Evolutionary conservation across 768 basidiomycete genomes (phyloP), one percentile per base, ranked within the genome.

Genomic region (Epithele typhae): DNA sequence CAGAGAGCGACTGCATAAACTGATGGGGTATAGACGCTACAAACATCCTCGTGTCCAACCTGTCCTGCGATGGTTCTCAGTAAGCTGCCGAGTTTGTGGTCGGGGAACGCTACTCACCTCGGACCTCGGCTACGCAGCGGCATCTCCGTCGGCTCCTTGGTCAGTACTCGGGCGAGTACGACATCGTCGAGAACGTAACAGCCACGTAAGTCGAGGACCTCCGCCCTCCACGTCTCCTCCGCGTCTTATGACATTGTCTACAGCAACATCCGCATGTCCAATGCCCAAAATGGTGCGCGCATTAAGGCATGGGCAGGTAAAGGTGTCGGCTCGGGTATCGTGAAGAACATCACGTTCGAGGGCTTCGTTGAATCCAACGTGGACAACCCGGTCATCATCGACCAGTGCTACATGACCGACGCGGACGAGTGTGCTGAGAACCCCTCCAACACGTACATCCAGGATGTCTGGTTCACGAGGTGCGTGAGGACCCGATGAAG

Each of bases 271-370:
- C 69, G 64, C 24, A 82, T 83, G 78, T 65, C 72, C 10, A 80
- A 82, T 45, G 78, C 79, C 9, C 68, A 79, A 56, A 84, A 84
- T 52, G 83, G 82, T 1, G 81, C 81, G 1, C 70, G 83, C 25
- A 84, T 84, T 63, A 85, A 85, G 60, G 77, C 79, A 1, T 85
- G 75, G 68, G 81, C 79, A 5, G 83, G 81, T 4, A 67, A 71
- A 14, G 72, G 74, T 43, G 78, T 81, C 23, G 80, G 82, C 4
- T 70, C 74, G 30, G 79, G 79, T 7, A 73, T 78, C 36, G 78
- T 79, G 36, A 71, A 74, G 59, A 79, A 81, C 52, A 63, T 81
- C 57, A 77, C 76, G 1, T 81, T 77, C 60, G 53, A 60, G n/a
- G 65, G 70, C 50, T 80, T 80, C 60, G 48, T 69, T 17, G 76